Evolutionary conservation across 2,329 filamentous ascomycete genomes (phyloP).

Genomic region (Bisporella sp.): DNA sequence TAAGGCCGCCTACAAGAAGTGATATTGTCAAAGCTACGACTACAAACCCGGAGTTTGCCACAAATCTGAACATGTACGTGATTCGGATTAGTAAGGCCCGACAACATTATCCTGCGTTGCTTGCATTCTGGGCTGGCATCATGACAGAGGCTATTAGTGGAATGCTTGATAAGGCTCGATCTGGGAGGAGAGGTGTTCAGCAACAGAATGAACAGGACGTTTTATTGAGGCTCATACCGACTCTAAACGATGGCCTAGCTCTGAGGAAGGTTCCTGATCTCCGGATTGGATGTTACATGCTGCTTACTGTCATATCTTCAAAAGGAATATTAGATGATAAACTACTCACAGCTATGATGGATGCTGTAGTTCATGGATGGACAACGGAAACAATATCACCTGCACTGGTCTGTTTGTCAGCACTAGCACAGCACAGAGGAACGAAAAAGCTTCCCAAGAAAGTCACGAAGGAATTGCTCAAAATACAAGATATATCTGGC

Average conservation of each 20-base stretch:
- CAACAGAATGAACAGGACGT: conserved; percentile 73
- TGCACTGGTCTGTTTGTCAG: conserved; percentile 71
- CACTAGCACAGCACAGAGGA: conserved; percentile 74
- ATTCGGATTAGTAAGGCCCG: conserved; percentile 64
- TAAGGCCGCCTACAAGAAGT: conserved; percentile 70
- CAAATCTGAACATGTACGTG: conserved; percentile 70
- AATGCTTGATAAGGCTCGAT: conserved; percentile 70
- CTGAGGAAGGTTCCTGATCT: conserved; percentile 71
- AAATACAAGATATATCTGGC: conserved; percentile 51
- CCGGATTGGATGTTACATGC: conserved; percentile 86
- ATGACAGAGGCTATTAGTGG: conserved; percentile 79
- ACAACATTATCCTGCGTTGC: conserved; percentile 68
- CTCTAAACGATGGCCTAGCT: conserved; percentile 71
- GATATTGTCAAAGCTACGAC: conserved; percentile 78
- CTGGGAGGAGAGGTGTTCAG: conserved; percentile 70
- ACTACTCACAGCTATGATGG: conserved; percentile 82
- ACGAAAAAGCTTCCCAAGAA: conserved; percentile 61
- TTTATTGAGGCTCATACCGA: conserved; percentile 59
- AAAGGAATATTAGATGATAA: conserved; percentile 75
- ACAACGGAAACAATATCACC: conserved; percentile 64
- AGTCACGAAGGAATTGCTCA: conserved; percentile 63
- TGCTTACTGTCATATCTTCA: conserved; percentile 75
- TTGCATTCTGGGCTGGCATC: conserved; percentile 88
- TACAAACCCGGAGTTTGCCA: conserved; percentile 69
- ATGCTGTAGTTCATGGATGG: conserved; percentile 75